Evolutionary conservation across 768 basidiomycete species (phyloP), one percentile per base, ranked within the genome.

Genomic region (Austroboletus eburneus): DNA sequence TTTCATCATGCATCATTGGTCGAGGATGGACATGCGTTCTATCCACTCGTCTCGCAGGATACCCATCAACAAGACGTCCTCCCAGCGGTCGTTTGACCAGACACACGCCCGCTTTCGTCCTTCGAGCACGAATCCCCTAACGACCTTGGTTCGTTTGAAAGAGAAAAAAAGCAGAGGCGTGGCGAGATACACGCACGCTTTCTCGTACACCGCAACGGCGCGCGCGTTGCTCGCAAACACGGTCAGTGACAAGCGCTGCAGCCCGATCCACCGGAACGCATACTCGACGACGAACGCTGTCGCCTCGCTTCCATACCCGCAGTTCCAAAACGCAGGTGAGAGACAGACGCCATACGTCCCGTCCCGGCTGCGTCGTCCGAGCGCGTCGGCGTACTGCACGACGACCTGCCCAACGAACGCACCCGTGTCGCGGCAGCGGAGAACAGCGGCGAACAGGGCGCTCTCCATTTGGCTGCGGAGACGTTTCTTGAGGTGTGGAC

Each of bases 221-320:
- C 66, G 55, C 36, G 50, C 60, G 36, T 77, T 77, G 14, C 54
- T 61, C 23, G 67, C 68, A 39, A 69, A 57, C 36, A 73, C 71
- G 1, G 55, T 59, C 42, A 77, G 57, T 24, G 73, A 69, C 46
- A 77, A 48, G 13, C 73, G 68, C 35, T 73, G 70, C 51, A 74
- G 44, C 22, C 58, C 65, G 39, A 76, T 52, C 57, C 64, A 64
- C 34, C 63, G 46, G 24, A 77, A 77, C 20, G 63, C 62, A 45
- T 74, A 61, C 24, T 73, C 70, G 12, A 73, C 54, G 27, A 75
- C 55, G 50, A 72, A 76, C 25, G 53, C 54, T 40, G 68, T 67
- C 38, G 65, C 65, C 42, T 76, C 72, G 25, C 59, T 67, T 3
- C 74, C 74, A 43, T 69, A 75, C 1, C 74, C 74, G 16, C 63